A percentile compares a stretch with the other conserved stretches of the same genome.
These are phyloP conservation scores for Adansonia gregorii DNA, from an alignment of 441 rosid species.

Conservation along the genomic window DNA sequence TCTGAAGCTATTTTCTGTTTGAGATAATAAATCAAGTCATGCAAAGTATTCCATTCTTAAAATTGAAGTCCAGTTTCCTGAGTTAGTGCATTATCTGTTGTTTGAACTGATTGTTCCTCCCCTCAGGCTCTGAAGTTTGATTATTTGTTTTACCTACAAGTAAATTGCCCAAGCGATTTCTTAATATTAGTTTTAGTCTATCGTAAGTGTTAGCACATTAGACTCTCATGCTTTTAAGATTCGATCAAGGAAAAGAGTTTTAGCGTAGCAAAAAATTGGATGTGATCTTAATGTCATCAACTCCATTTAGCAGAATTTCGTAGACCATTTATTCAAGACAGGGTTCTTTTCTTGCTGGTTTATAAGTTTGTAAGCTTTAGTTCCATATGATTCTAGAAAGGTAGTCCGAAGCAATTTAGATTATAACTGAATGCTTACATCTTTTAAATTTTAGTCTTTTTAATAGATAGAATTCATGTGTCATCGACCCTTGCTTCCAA, in stretches of 20 bases:
- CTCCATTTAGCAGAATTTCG: background rate
- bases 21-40: background rate
- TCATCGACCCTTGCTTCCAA: slow-evolving; percentile 4
- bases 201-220: background rate
- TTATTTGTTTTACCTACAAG: background rate
- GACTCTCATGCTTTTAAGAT: background rate
- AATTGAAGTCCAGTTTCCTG: background rate
- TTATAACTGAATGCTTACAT: background rate
- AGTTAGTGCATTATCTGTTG: background rate
- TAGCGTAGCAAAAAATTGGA: background rate
- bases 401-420: background rate
- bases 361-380: background rate
- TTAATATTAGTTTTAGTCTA: background rate
- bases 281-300: background rate
- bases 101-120: background rate
- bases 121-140: background rate
- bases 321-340: background rate
- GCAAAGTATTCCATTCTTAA: background rate
- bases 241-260: background rate
- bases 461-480: background rate
- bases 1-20: background rate
- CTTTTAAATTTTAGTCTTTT: background rate
- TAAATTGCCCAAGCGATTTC: background rate
- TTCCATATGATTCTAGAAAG: background rate
- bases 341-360: background rate